phyloP scores from a whole-genome alignment of 345 rosid genomes.

The Geranium rotundifolium region DNA sequence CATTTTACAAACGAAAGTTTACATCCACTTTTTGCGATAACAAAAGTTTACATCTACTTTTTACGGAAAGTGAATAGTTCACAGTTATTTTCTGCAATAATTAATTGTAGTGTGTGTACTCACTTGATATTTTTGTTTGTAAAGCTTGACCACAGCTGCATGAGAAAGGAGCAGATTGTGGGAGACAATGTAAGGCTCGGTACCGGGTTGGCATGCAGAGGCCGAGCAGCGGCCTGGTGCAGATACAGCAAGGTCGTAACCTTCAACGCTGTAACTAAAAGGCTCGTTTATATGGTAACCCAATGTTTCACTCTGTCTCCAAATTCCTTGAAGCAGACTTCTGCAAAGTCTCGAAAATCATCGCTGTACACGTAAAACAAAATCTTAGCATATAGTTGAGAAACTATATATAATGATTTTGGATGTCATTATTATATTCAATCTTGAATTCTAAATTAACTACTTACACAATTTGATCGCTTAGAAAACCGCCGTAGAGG shows the following conservation, averaged over 20 bases:
- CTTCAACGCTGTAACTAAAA: neutral
- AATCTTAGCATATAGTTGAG: too few species aligned
- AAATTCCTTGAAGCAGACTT: constrained; percentile 16
- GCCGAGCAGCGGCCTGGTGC: constrained; percentile 15
- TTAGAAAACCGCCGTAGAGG: too few species aligned
- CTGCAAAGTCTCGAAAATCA: constrained; percentile 8
- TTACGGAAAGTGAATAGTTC: neutral
- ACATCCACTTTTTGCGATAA: too few species aligned
- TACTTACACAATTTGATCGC: too few species aligned
- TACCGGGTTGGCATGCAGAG: constrained; percentile 10
- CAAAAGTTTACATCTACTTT: too few species aligned
- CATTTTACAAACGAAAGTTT: too few species aligned
- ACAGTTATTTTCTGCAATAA: neutral
- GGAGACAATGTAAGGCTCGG: constrained; percentile 21
- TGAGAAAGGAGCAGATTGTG: constrained; percentile 24
- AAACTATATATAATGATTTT: too few species aligned
- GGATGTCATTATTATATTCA: too few species aligned
- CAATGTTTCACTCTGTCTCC: constrained; percentile 21
- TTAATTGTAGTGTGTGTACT: too few species aligned
- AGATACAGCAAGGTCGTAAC: neutral
- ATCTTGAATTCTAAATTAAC: too few species aligned
- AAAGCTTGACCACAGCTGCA: constrained; percentile 18
- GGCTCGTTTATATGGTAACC: constrained; percentile 18
- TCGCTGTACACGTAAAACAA: too few species aligned
- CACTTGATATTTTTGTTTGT: constrained; percentile 22